These are phyloP conservation scores for Colletotrichum zoysiae DNA, from an alignment of 2,329 filamentous ascomycete species.

Conservation along the genomic window DNA sequence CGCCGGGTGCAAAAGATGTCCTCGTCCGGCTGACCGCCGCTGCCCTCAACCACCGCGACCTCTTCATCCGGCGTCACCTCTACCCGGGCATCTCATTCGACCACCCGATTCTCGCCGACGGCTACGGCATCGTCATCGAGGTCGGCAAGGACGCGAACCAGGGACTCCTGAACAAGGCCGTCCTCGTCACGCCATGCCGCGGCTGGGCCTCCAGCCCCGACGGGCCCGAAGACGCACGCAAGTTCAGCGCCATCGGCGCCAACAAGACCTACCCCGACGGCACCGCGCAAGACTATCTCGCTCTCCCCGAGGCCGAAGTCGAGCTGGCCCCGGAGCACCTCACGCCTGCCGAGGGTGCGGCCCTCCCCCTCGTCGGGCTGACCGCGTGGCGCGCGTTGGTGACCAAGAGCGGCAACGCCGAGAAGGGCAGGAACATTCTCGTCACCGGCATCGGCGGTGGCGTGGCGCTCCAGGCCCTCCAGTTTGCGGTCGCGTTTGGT, in stretches of 20 bases:
- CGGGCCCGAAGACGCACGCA: constrained; percentile 75
- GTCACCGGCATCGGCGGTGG: constrained; percentile 94
- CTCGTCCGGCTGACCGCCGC: constrained; percentile 82
- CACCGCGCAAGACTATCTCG: constrained; percentile 80
- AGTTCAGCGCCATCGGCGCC: constrained; percentile 77
- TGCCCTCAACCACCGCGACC: constrained; percentile 93
- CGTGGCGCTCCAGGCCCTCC: constrained; percentile 84
- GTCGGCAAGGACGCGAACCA: constrained; percentile 64
- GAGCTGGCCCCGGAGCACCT: constrained; percentile 83
- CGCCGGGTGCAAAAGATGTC: constrained; percentile 75
- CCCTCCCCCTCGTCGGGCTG: constrained; percentile 85
- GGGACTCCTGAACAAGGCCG: constrained; percentile 71
- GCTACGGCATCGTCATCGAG: constrained; percentile 78
- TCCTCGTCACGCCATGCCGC: constrained; percentile 81
- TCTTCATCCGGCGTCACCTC: constrained; percentile 92
- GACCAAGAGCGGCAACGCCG: constrained; percentile 77
- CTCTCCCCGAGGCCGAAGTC: constrained; percentile 77
- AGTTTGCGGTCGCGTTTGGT: constrained; percentile 82
- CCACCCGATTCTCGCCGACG: constrained; percentile 85
- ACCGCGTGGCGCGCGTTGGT: constrained; percentile 91
- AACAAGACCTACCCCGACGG: constrained; percentile 75
- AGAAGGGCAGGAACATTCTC: constrained; percentile 78
- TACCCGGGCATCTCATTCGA: constrained; percentile 89
- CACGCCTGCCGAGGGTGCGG: constrained; percentile 79
- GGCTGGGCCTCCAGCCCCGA: constrained; percentile 80